Base-by-base conservation (phyloP, 148 eudicot genomes). In the Cornus suecica region DNA sequence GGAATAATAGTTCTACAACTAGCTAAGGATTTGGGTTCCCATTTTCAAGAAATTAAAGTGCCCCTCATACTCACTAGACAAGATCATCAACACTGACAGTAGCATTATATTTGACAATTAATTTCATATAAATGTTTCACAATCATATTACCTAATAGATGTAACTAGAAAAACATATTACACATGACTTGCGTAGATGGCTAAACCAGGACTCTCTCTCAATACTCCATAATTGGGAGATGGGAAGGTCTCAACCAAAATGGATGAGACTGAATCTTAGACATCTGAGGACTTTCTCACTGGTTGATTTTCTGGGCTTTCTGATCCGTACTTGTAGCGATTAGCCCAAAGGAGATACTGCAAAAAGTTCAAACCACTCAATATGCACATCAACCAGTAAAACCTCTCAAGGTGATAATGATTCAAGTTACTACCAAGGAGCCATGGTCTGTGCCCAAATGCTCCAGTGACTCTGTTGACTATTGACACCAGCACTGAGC, bases 331-430 rank as follows among this genome's bases (percentile, higher is more conserved):
- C 78, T 81, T 80, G 81, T 89, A 90, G 48, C 80, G 85, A 60
- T 31, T 78, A 48, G 92, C 92, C 98, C 98, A 93, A 27, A 86
- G 67, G 73, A 91, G 84, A 71, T 86, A 91, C 42, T 87, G 84
- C 60, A 91, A 4, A 76, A 91, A 88, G 79, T 93, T 91, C 58
- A 91, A 20, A 9, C 84, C 91, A 78, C 98, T 91, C 26, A 93
- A 71, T 10, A 70, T 66, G 62, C 97, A 91, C 94, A 93, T 87
- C 42, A 93, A 52, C 98, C 98, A 91, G 83, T 93, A 93, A 74
- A 93, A 93, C 75, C 87, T 81, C 34, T 93, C 97, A 34, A 93
- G 87, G 71, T 77, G 90, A 79, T 91, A 93, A 45, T 86, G 89
- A 78, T 91, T 93, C 45, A 93, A 66, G 82, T 91, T 93, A 65